Evolutionary conservation across 2,329 filamentous ascomycete genomes (phyloP), one percentile per base, ranked within the genome.

Genomic region (Teratosphaeria destructans): DNA sequence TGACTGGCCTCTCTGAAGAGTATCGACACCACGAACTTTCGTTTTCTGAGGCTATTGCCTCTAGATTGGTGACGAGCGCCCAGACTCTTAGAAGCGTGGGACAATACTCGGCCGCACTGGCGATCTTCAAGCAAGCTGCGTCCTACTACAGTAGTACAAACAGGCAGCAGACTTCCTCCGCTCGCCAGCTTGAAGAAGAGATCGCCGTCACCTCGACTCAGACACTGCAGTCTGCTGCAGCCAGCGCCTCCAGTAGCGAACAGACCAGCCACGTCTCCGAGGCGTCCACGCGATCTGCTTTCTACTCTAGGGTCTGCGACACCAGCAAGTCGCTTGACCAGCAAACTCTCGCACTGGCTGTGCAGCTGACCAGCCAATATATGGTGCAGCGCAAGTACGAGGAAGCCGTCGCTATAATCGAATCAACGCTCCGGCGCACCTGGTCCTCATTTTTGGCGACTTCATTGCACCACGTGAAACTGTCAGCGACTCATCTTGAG

Each of bases 1-100:
- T 81, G 3, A 74, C 72, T 2, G 75, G 74, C 10, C 67, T 79
- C 23, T 80, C 77, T 75, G 73, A 79, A 57, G 79, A 81, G 62
- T 80, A 81, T 62, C 73, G 78, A 58, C 73, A 77, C 53, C 74
- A 74, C 53, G 76, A 74, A 57, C 58, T 70, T 5, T 61, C 63
- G 12, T 66, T 62, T 60, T 64, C 64, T 26, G 66, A 68, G 60
- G 62, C 52, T 27, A 65, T 70, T 14, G 62, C 68, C 34, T 61
- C 60, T 19, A 61, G 72, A 63, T 59, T 75, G 63, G 63, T 71
- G 7, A 72, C 75, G 57, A 72, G 79, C 49, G 78, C 77, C 19
- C 74, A 74, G 49, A 71, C 76, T 32, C 76, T 81, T 74, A 77
- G 76, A 62, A 70, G 72, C 0, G 73, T 79, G n/a, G 77, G 76